Evolutionary conservation across 768 basidiomycete species (phyloP).

Genomic region (Tulasnella sp.): DNA sequence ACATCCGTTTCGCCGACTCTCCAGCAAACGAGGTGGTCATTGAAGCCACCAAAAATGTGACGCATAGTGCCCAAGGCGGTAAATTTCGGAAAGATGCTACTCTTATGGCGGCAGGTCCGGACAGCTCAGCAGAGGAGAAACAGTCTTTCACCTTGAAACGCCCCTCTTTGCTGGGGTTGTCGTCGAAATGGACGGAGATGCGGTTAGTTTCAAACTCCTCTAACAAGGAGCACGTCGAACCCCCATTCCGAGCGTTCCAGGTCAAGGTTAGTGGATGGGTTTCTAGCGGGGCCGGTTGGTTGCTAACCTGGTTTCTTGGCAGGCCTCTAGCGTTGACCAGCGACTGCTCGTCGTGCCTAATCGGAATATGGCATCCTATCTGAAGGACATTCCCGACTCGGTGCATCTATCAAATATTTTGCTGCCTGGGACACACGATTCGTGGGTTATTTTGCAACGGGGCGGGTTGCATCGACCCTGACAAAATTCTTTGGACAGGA

Average conservation of each 20-base stretch:
- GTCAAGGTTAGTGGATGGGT: neutral
- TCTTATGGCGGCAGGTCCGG: neutral
- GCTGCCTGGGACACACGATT: slow-evolving; percentile 73
- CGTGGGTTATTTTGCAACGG: slow-evolving; percentile 43
- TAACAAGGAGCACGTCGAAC: neutral
- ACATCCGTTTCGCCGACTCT: neutral
- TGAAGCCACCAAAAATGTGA: neutral
- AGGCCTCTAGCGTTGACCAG: slow-evolving; percentile 16
- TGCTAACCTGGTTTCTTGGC: neutral
- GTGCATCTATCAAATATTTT: slow-evolving; percentile 66
- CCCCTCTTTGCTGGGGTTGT: neutral
- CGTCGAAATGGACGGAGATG: neutral
- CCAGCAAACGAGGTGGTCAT: neutral
- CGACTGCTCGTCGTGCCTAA: slow-evolving; percentile 54
- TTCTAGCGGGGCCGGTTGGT: neutral
- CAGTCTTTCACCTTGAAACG: neutral
- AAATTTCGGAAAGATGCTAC: neutral
- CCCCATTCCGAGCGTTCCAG: slow-evolving; percentile 10
- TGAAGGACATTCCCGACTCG: slow-evolving; percentile 60
- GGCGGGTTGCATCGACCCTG: neutral
- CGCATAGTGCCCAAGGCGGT: neutral
- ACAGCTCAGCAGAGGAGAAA: neutral
- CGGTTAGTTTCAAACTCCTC: neutral
- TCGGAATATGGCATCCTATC: slow-evolving; percentile 55
- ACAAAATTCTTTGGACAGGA: slow-evolving; percentile 40